phyloP scores from a whole-genome alignment of 2,329 filamentous ascomycete genomes.

The Ophiostoma novo-ulmi region DNA sequence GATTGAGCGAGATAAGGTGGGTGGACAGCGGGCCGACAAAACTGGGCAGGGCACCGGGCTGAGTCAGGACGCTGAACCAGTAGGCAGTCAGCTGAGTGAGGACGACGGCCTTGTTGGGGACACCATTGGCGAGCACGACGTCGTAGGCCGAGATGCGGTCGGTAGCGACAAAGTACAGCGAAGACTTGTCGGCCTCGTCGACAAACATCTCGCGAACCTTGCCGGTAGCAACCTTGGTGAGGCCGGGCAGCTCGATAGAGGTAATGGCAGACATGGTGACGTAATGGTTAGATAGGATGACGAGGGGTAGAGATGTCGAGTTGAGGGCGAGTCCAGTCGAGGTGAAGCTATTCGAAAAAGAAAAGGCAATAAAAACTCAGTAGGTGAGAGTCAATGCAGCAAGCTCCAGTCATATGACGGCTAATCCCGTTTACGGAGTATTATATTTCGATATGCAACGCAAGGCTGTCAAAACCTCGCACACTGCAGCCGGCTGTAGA shows the following conservation, averaged over 20 bases:
- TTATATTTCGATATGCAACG: not conserved
- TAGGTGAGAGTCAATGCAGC: not conserved
- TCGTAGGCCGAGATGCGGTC: conserved; percentile 96
- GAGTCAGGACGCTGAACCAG: conserved; percentile 50
- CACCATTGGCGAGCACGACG: conserved; percentile 73
- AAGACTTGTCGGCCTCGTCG: conserved; percentile 27
- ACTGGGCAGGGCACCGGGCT: conserved; percentile 38
- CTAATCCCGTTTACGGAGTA: conserved; percentile 1
- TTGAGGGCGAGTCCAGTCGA: not conserved
- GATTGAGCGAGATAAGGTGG: conserved; percentile 47
- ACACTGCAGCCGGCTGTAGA: not conserved
- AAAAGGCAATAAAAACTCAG: not conserved
- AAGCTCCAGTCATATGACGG: conserved; percentile 7
- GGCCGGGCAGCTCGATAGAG: conserved; percentile 32
- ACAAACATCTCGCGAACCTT: conserved; percentile 34
- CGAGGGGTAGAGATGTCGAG: not conserved
- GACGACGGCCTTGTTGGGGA: conserved; percentile 50
- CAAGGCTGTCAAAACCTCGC: not conserved
- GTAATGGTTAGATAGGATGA: not conserved
- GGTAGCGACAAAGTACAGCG: conserved; percentile 39
- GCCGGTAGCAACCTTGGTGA: conserved; percentile 34
- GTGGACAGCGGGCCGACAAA: conserved; percentile 38
- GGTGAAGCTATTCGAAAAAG: not conserved
- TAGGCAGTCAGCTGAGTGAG: conserved; percentile 45
- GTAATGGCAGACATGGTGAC: conserved; percentile 29